phyloP scores from a whole-genome alignment of 306 rosid species.

The Citrullus amarus region DNA sequence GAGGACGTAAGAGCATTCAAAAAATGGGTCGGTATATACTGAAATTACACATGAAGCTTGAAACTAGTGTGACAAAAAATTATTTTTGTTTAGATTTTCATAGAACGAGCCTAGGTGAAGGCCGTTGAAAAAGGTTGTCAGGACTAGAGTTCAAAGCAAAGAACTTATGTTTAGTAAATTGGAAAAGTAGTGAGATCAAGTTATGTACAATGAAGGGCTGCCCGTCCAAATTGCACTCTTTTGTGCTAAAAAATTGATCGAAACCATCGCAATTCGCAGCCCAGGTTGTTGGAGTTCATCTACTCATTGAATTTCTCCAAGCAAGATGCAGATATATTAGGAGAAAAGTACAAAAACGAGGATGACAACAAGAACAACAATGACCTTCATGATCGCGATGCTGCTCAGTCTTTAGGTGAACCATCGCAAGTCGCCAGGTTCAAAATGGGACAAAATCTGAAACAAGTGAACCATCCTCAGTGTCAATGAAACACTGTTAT shows the following conservation, averaged over 20 bases:
- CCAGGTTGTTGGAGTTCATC: background rate
- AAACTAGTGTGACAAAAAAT: background rate
- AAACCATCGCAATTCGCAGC: background rate
- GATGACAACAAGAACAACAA: slow-evolving; percentile 16
- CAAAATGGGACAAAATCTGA: slow-evolving; percentile 27
- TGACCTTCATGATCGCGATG: slow-evolving; percentile 16
- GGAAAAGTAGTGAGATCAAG: too few relatives aligned
- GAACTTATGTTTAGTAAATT: too few relatives aligned
- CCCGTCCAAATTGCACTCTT: too few relatives aligned
- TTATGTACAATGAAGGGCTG: too few relatives aligned
- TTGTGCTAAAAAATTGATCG: too few relatives aligned
- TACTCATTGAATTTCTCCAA: slow-evolving; percentile 44
- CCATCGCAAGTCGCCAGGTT: slow-evolving; percentile 9
- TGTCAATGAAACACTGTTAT: slow-evolving; percentile 50
- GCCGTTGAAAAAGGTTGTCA: background rate
- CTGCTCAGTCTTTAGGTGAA: slow-evolving; percentile 30
- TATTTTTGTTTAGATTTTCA: background rate
- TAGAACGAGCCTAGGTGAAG: background rate
- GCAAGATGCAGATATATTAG: slow-evolving; percentile 57
- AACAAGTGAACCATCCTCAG: slow-evolving; percentile 30
- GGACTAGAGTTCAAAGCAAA: too few relatives aligned
- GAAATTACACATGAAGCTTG: background rate
- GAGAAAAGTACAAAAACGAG: slow-evolving; percentile 40
- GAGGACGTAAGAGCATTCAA: slow-evolving; percentile 57
- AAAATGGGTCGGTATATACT: slow-evolving; percentile 42